Percentiles rank a stretch among this genome's conserved stretches.
These are phyloP conservation scores for Guadua angustifolia DNA, from an alignment of 176 grass and related monocot genomes.

Conservation along the genomic window DNA sequence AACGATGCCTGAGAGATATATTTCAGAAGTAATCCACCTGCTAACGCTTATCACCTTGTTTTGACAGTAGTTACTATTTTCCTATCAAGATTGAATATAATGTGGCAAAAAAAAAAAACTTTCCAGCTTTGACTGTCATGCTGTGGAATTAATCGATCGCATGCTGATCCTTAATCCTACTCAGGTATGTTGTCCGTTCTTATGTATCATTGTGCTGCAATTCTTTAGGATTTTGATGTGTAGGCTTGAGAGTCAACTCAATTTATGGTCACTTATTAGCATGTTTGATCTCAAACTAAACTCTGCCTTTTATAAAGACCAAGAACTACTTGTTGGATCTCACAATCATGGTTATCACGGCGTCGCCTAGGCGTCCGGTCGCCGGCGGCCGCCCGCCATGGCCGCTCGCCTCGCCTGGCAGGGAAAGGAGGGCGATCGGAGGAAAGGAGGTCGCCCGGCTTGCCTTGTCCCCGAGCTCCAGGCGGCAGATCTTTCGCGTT, in stretches of 20 bases:
- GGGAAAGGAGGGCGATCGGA: too few relatives aligned
- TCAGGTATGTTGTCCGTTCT: slow-evolving; percentile 56
- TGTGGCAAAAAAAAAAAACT: slow-evolving; percentile 13
- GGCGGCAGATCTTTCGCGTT: too few relatives aligned
- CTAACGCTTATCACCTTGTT: neutral
- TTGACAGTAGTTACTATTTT: slow-evolving; percentile 27
- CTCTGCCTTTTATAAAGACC: neutral
- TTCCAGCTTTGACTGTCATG: slow-evolving; percentile 60
- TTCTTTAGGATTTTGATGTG: slow-evolving; percentile 17
- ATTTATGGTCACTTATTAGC: neutral
- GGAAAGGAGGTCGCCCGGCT: too few relatives aligned
- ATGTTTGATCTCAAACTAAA: slow-evolving; percentile 21
- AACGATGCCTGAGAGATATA: slow-evolving; percentile 57
- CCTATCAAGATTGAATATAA: slow-evolving; percentile 34
- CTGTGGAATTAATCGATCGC: slow-evolving; percentile 66
- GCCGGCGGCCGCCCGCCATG: too few relatives aligned
- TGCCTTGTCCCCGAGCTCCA: too few relatives aligned
- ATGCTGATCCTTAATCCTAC: slow-evolving; percentile 74
- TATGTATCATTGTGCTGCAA: neutral
- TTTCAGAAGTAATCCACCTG: slow-evolving; percentile 63
- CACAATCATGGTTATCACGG: too few relatives aligned
- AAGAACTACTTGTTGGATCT: neutral
- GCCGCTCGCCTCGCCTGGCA: too few relatives aligned
- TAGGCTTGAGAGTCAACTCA: neutral
- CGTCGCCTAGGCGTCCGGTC: too few relatives aligned